Conservation (phyloP, 1,284 basidiomycete species). For the Ceratobasidium sp. region DNA sequence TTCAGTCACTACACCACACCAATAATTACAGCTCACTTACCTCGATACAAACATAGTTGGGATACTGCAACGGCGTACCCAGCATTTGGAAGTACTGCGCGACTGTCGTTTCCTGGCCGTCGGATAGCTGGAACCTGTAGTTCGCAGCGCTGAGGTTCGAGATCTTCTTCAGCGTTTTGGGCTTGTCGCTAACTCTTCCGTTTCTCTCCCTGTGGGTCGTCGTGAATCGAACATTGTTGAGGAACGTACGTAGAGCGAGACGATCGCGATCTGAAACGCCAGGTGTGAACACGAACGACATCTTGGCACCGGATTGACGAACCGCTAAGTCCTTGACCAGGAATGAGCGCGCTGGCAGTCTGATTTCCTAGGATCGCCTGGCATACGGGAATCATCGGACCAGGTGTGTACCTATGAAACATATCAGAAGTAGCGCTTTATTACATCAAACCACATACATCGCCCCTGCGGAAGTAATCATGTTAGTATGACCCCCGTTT, state of each 20-base stretch:
- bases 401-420: conserved; percentile 63
- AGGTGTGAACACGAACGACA: no score
- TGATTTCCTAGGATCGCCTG: conserved; percentile 67
- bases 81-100: conserved; percentile 45
- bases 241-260: conserved; percentile 67
- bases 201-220: conserved; percentile 59
- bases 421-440: no score
- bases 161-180: conserved; percentile 70
- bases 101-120: conserved; percentile 41
- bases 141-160: conserved; percentile 66
- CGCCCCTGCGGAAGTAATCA: neutral
- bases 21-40: conserved; percentile 5
- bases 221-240: conserved; percentile 69
- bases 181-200: conserved; percentile 18
- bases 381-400: conserved; percentile 65
- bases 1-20: neutral
- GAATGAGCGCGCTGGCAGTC: conserved; percentile 70
- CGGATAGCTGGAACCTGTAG: conserved; percentile 63
- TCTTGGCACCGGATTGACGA: no score
- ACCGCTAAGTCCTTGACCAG: conserved; percentile 53
- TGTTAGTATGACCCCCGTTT: conserved; percentile 50
- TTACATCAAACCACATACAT: conserved; percentile 2
- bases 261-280: conserved; percentile 39
- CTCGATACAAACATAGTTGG: conserved; percentile 42
- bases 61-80: conserved; percentile 36